These are phyloP conservation scores for Vicia sativa DNA, from an alignment of 306 rosid genomes.

Conservation along the genomic window DNA sequence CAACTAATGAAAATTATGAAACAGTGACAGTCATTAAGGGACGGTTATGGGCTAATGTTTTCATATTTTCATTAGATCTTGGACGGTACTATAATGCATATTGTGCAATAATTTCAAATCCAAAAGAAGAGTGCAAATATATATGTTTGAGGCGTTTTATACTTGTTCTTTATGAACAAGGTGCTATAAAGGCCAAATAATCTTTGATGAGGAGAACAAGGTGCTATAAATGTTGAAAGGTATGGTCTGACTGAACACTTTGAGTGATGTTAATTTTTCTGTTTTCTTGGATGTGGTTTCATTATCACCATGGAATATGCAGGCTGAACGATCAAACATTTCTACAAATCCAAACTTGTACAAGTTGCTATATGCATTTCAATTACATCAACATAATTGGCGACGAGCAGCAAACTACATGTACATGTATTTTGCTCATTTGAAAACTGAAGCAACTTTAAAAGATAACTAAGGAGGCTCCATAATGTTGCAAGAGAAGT, in stretches of 20 bases:
- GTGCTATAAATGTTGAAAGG: conserved; percentile 99
- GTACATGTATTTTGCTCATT: conserved; percentile 75
- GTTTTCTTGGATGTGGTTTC: conserved; percentile 13
- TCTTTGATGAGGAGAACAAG: conserved; percentile 60
- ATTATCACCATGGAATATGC: conserved; percentile 42
- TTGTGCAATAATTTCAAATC: conserved; percentile 94
- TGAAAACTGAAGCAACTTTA: conserved; percentile 62
- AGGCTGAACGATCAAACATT: conserved; percentile 93
- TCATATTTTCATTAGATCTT: conserved; percentile 87
- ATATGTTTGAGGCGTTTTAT: conserved; percentile 93
- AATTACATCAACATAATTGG: conserved; percentile 90
- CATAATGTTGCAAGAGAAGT: conserved; percentile 70
- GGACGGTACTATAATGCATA: conserved; percentile 77
- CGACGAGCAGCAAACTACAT: conserved; percentile 83
- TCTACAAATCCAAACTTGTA: conserved; percentile 85
- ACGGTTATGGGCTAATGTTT: conserved; percentile 91
- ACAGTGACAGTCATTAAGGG: conserved; percentile 72
- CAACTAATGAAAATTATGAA: conserved; percentile 58
- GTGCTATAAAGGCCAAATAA: conserved; percentile 72
- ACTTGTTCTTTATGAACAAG: conserved; percentile 78
- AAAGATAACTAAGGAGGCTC: conserved; percentile 63
- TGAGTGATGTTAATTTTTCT: conserved; percentile 31
- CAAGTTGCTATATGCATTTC: conserved; percentile 91
- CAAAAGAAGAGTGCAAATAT: conserved; percentile 90
- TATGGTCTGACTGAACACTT: conserved; percentile 41